phyloP scores from a whole-genome alignment of 345 rosid genomes.

The Lepidium didymum region DNA sequence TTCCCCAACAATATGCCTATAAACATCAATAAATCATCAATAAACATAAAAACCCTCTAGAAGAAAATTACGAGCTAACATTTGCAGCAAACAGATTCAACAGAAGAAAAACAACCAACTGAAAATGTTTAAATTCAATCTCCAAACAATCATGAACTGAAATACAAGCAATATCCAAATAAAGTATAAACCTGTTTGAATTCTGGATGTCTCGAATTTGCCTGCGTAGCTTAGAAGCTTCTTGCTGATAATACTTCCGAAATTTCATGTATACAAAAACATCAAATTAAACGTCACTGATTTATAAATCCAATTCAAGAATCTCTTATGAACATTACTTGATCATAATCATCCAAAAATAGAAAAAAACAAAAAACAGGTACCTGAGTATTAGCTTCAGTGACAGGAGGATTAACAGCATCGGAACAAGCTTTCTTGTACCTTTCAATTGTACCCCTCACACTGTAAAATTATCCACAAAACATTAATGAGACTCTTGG shows the following conservation, averaged over 20 bases:
- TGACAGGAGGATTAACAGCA: slow-evolving; percentile 22
- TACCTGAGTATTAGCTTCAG: too few relatives aligned
- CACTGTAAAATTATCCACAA: slow-evolving; percentile 29
- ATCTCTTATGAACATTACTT: background rate
- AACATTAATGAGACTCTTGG: too few relatives aligned
- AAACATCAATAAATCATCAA: background rate
- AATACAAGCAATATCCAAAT: background rate
- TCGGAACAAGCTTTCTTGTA: slow-evolving; percentile 74
- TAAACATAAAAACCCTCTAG: background rate
- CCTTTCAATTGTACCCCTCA: slow-evolving; percentile 76
- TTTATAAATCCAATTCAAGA: background rate
- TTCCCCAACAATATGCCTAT: slow-evolving; percentile 68
- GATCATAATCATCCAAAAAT: background rate
- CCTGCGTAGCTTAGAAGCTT: slow-evolving; percentile 71
- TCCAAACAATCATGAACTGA: background rate
- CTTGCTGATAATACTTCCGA: slow-evolving; percentile 83
- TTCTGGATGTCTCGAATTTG: slow-evolving; percentile 75
- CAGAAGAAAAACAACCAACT: too few relatives aligned
- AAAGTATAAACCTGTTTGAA: slow-evolving; percentile 46
- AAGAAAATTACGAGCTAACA: background rate
- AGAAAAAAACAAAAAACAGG: too few relatives aligned
- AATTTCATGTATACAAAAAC: background rate
- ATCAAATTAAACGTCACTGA: slow-evolving; percentile 10
- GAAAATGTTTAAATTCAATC: too few relatives aligned
- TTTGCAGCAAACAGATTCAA: background rate